Evolutionary conservation across 768 basidiomycete species (phyloP).

Genomic region (Lentinula guzmanii): DNA sequence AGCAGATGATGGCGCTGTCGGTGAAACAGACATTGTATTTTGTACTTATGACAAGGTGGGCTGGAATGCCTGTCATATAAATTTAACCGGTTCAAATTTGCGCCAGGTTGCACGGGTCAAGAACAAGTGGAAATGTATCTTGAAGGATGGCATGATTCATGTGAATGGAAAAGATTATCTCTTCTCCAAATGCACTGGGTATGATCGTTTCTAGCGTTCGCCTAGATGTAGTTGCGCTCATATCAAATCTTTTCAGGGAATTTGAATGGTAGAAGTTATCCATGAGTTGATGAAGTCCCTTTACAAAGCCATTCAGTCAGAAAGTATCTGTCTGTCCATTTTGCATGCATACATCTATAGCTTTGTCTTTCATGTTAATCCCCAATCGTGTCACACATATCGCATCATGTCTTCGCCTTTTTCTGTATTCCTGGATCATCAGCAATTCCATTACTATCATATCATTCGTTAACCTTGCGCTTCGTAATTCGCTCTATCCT

Average conservation of each 20-base stretch:
- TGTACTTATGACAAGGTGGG: constrained; percentile 97
- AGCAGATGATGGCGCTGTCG: constrained; percentile 66
- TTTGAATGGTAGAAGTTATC: constrained; percentile 36
- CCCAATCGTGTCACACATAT: neutral
- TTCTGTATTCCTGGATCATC: neutral
- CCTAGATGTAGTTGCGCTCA: neutral
- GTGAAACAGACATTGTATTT: constrained; percentile 89
- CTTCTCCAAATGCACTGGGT: constrained; percentile 97
- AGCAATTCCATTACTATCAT: too few species aligned
- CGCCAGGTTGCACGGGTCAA: constrained; percentile 94
- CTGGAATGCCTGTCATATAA: neutral
- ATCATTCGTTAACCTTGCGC: too few species aligned
- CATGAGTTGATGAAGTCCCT: neutral
- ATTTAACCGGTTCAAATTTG: neutral
- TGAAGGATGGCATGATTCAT: constrained; percentile 97
- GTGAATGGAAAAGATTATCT: constrained; percentile 97
- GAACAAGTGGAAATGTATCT: constrained; percentile 98
- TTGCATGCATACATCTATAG: neutral
- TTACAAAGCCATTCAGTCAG: neutral
- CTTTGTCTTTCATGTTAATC: neutral
- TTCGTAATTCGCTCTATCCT: too few species aligned
- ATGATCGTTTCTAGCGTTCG: constrained; percentile 19
- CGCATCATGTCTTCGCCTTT: too few species aligned
- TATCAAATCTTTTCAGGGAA: constrained; percentile 22
- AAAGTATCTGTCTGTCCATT: neutral